Evolutionary conservation across 1,284 basidiomycete genomes (phyloP).

Genomic region (Earliella scabrosa): DNA sequence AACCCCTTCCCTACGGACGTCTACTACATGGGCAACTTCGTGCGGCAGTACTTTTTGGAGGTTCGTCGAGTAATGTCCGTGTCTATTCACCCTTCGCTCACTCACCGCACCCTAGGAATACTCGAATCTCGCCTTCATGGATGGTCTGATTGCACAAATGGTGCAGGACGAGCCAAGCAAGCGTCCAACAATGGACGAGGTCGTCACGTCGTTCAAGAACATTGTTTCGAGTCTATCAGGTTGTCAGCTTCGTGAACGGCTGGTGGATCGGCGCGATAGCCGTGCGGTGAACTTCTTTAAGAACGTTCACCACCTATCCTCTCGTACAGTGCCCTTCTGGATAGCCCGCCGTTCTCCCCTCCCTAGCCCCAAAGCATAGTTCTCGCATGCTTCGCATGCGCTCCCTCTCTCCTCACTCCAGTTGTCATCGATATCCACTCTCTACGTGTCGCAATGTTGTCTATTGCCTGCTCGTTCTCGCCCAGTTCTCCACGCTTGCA

Average conservation of each 20-base stretch:
- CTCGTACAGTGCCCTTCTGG: neutral
- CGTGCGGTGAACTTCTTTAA: neutral
- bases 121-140: constrained; percentile 9
- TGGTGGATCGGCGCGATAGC: neutral
- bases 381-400: too few relatives aligned
- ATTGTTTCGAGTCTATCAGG: neutral
- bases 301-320: neutral
- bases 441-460: too few relatives aligned
- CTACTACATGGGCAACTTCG: constrained; percentile 29
- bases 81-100: too few relatives aligned
- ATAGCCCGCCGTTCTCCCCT: neutral
- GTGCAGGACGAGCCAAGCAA: neutral
- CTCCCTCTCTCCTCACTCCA: too few relatives aligned
- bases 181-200: constrained; percentile 11
- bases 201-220: neutral
- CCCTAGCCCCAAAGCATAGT: too few relatives aligned
- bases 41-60: constrained; percentile 23
- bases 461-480: too few relatives aligned
- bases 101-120: too few relatives aligned
- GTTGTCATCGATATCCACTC: too few relatives aligned
- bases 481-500: too few relatives aligned
- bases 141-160: constrained; percentile 1
- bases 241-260: neutral
- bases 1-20: constrained; percentile 9
- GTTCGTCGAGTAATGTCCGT: too few relatives aligned